phyloP scores from a whole-genome alignment of 2,329 filamentous ascomycete genomes.

The Pseudogymnoascus pannorum region DNA sequence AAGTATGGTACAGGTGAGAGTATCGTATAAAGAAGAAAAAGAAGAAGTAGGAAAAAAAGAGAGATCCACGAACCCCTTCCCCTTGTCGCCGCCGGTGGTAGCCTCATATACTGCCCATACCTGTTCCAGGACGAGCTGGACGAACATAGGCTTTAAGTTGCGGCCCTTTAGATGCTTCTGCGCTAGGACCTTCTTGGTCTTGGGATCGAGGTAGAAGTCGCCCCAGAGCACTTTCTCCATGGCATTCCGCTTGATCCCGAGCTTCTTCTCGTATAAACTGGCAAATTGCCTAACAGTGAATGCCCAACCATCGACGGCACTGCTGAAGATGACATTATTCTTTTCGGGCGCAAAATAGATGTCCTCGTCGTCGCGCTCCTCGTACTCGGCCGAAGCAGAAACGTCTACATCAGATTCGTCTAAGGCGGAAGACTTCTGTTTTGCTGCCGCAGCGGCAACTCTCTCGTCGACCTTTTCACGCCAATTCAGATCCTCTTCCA shows the following conservation, averaged over 20 bases:
- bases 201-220: conserved; percentile 92
- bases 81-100: conserved; percentile 72
- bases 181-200: conserved; percentile 87
- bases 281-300: conserved; percentile 96
- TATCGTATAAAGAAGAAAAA: conserved; percentile 21
- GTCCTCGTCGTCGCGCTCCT: conserved; percentile 92
- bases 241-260: conserved; percentile 81
- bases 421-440: conserved; percentile 24
- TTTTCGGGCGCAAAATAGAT: conserved; percentile 97
- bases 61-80: conserved; percentile 61
- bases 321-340: conserved; percentile 98
- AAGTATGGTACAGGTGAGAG: conserved; percentile 14
- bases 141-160: conserved; percentile 91
- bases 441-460: conserved; percentile 57
- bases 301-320: conserved; percentile 97
- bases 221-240: conserved; percentile 97
- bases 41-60: conserved; percentile 26
- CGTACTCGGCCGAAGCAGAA: conserved; percentile 53
- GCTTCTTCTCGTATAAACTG: conserved; percentile 87
- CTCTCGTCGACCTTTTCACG: conserved; percentile 85
- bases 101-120: conserved; percentile 95
- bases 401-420: conserved; percentile 34
- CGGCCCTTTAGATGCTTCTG: conserved; percentile 90
- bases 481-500: conserved; percentile 98
- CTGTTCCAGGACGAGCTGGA: conserved; percentile 89